These are phyloP conservation scores for Lentinula novae-zelandiae DNA, from an alignment of 1,284 basidiomycete species.

Conservation along the genomic window DNA sequence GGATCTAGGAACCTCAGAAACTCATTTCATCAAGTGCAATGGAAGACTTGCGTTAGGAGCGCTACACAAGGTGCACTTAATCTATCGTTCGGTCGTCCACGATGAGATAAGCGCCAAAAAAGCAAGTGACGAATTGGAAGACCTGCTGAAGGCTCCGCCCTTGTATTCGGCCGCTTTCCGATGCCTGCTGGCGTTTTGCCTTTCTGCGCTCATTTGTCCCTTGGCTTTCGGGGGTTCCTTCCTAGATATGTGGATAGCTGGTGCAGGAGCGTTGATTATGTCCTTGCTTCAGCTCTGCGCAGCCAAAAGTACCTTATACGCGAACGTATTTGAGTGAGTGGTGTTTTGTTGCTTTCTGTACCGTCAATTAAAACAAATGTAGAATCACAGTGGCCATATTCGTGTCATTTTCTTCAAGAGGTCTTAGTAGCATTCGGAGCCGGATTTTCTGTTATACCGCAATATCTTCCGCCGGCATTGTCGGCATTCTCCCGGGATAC, in stretches of 20 bases:
- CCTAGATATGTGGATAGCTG: constrained; percentile 79
- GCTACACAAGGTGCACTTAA: constrained; percentile 71
- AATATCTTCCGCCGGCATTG: constrained; percentile 79
- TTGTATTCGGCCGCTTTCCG: constrained; percentile 59
- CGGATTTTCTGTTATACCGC: constrained; percentile 85
- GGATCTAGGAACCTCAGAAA: constrained; percentile 75
- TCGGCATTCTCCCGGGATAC: constrained; percentile 81
- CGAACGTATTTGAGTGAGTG: constrained; percentile 84
- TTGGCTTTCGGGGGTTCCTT: constrained; percentile 84
- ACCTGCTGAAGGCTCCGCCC: constrained; percentile 44
- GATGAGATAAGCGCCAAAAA: constrained; percentile 79
- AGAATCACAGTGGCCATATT: constrained; percentile 82
- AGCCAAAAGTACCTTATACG: constrained; percentile 72
- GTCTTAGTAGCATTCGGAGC: constrained; percentile 68
- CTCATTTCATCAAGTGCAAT: constrained; percentile 75
- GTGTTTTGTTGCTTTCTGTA: not conserved
- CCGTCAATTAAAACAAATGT: constrained; percentile 16
- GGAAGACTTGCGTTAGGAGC: constrained; percentile 75
- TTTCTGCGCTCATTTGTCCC: constrained; percentile 76
- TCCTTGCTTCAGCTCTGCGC: constrained; percentile 68
- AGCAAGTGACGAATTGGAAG: constrained; percentile 48
- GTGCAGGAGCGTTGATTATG: constrained; percentile 60
- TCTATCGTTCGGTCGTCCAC: constrained; percentile 79
- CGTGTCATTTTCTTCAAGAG: constrained; percentile 78
- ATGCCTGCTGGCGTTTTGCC: constrained; percentile 63